A percentile compares a stretch with the other conserved stretches of the same genome.
Evolutionary conservation across 2,329 filamentous ascomycete species (phyloP).

Genomic region (Pseudogymnoascus destructans): DNA sequence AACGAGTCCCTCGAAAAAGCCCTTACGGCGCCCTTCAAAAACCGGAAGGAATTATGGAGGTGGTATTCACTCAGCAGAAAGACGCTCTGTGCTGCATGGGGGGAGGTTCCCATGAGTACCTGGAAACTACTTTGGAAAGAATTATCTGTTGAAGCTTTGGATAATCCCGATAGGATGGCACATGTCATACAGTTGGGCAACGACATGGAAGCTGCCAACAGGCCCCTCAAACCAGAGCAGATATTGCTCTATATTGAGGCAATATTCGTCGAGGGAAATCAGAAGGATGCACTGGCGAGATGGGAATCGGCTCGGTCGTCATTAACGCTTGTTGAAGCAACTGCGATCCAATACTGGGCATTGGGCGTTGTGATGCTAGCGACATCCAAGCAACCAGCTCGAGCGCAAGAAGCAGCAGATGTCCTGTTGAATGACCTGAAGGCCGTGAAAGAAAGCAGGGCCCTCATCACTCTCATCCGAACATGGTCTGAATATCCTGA

Average conservation of each 20-base stretch:
- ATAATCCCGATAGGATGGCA: conserved; percentile 42
- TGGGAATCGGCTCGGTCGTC: conserved; percentile 28
- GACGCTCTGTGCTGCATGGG: conserved; percentile 33
- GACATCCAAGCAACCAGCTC: conserved; percentile 41
- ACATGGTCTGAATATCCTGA: conserved; percentile 42
- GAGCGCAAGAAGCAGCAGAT: conserved; percentile 43
- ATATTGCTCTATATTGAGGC: conserved; percentile 57
- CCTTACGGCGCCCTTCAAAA: not conserved
- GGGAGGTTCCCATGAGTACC: conserved; percentile 43
- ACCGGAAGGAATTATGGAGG: conserved; percentile 32
- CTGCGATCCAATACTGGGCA: conserved; percentile 44
- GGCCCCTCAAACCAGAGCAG: conserved; percentile 41
- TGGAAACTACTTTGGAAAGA: conserved; percentile 56
- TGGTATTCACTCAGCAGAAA: conserved; percentile 37
- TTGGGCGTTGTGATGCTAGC: conserved; percentile 54
- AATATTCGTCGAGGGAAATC: conserved; percentile 48
- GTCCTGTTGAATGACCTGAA: conserved; percentile 35
- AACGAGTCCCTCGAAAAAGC: conserved; percentile 10
- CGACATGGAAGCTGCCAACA: conserved; percentile 50
- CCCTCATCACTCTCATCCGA: conserved; percentile 56
- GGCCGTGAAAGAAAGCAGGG: conserved; percentile 37
- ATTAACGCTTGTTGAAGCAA: conserved; percentile 23
- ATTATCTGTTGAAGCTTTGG: conserved; percentile 38
- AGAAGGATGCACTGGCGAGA: conserved; percentile 26
- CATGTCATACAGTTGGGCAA: conserved; percentile 49